These are phyloP conservation scores for Rhynchospora breviuscula DNA, from an alignment of 176 grass and related monocot species.

Conservation along the genomic window DNA sequence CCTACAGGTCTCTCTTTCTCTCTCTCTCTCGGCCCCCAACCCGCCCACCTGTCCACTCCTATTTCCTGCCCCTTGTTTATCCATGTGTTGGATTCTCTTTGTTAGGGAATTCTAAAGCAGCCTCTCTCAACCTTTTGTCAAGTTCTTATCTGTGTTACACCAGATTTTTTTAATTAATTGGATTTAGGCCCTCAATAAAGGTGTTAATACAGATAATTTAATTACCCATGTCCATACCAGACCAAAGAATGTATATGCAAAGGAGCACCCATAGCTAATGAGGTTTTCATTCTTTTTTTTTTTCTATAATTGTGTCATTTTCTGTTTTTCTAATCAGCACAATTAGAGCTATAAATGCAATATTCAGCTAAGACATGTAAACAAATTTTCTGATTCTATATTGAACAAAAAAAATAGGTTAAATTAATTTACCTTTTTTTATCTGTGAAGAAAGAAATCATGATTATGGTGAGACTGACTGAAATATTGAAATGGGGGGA, in stretches of 20 bases:
- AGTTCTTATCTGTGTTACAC: not conserved
- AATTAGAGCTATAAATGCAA: not conserved
- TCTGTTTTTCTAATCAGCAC: not conserved
- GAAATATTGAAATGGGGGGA: not conserved
- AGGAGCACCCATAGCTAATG: not conserved
- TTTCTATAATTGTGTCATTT: not conserved
- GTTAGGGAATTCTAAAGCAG: not conserved
- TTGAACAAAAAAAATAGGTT: not conserved
- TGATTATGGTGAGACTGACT: not conserved
- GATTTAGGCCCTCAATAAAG: not conserved
- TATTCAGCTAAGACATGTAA: not conserved
- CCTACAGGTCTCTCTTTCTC: slow-evolving; percentile 52
- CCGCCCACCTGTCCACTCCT: not conserved
- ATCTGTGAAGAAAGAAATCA: not conserved
- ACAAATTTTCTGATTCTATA: not conserved
- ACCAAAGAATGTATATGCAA: not conserved
- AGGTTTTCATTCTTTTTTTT: not conserved
- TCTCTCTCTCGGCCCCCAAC: not conserved
- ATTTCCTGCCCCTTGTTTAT: not conserved
- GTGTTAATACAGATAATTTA: not conserved
- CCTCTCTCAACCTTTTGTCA: not conserved
- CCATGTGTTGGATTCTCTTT: not conserved
- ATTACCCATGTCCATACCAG: not conserved
- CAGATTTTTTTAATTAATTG: not conserved
- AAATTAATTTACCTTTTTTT: not conserved